These are phyloP conservation scores for Pyrus hybrid DNA, from an alignment of 331 rosid species.

Conservation along the genomic window DNA sequence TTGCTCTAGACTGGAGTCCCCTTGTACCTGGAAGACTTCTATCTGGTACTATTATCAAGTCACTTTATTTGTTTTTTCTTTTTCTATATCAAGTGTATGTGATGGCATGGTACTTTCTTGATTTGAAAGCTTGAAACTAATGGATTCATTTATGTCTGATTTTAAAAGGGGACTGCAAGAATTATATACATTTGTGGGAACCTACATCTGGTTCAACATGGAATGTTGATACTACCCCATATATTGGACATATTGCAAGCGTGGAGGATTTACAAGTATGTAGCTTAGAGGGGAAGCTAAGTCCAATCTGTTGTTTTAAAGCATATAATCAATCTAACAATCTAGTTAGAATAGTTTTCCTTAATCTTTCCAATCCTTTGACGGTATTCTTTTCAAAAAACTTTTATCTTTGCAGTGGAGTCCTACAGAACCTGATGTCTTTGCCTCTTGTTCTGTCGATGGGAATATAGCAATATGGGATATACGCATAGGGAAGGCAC, in stretches of 20 bases:
- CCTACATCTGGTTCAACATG: conserved; percentile 43
- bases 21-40: conserved; percentile 67
- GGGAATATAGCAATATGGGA: conserved; percentile 87
- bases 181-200: conserved; percentile 69
- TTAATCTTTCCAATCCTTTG: conserved; percentile 1
- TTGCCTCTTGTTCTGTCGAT: conserved; percentile 88
- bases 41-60: conserved; percentile 45
- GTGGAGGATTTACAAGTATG: conserved; percentile 91
- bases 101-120: neutral
- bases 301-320: conserved; percentile 17
- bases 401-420: conserved; percentile 72
- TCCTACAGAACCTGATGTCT: conserved; percentile 68
- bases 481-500: conserved; percentile 64
- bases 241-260: conserved; percentile 68
- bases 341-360: neutral
- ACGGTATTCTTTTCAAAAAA: neutral
- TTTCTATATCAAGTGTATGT: neutral
- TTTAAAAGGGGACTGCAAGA: conserved; percentile 75
- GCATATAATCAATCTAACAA: neutral
- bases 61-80: neutral
- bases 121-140: neutral
- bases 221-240: conserved; percentile 63
- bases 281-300: conserved; percentile 6
- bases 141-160: conserved; percentile 1
- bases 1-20: conserved; percentile 90